Conservation (phyloP, 495 filamentous ascomycete species). For the Penicillium manginii region DNA sequence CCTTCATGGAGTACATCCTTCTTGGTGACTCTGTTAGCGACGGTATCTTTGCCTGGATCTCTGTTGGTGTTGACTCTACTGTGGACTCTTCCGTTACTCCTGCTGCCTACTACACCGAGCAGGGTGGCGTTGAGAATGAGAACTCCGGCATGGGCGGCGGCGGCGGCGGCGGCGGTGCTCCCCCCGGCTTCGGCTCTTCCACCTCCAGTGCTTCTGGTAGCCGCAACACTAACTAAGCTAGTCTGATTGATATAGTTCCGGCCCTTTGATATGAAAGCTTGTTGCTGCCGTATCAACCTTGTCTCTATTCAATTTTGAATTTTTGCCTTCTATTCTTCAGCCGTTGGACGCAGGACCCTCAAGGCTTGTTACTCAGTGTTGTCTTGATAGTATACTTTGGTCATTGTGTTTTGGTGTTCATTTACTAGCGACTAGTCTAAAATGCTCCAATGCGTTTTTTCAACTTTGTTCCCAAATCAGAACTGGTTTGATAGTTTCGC, state of each 20-base stretch:
- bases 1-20: conserved; percentile 57
- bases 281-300: neutral
- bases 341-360: neutral
- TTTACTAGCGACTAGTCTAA: neutral
- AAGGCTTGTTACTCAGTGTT: neutral
- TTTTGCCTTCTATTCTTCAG: neutral
- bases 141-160: conserved; percentile 29
- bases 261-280: neutral
- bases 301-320: neutral
- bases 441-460: neutral
- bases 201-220: conserved; percentile 5
- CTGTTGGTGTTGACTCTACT: conserved; percentile 35
- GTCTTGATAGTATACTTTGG: neutral
- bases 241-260: neutral
- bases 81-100: conserved; percentile 30
- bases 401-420: neutral
- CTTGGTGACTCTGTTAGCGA: conserved; percentile 33
- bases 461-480: neutral
- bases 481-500: no score
- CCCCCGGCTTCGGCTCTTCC: conserved; percentile 16
- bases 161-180: conserved; percentile 12
- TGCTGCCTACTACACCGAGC: conserved; percentile 38
- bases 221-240: neutral
- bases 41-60: conserved; percentile 44
- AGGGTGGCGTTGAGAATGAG: conserved; percentile 41